Conservation (phyloP, 495 filamentous ascomycete genomes). For the Lasiosphaeris hirsuta region DNA sequence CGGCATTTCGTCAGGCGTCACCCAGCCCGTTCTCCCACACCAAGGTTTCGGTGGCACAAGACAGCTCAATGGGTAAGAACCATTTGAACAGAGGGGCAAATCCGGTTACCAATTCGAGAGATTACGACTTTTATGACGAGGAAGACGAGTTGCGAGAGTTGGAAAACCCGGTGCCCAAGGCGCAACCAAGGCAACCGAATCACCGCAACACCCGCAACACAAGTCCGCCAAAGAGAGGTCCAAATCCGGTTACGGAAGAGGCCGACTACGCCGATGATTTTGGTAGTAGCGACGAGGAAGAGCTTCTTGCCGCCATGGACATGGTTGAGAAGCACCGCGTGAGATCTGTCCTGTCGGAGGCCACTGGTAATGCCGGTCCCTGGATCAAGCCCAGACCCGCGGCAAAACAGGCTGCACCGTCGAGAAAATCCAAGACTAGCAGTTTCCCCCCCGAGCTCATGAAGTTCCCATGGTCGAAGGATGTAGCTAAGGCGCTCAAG, state of each 20-base stretch:
- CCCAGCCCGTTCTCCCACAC: too few relatives aligned
- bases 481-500: conserved; percentile 73
- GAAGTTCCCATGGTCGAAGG: conserved; percentile 72
- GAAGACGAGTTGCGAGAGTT: not conserved
- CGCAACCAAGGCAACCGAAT: too few relatives aligned
- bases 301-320: conserved; percentile 61
- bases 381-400: conserved; percentile 29
- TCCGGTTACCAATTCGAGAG: not conserved
- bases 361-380: conserved; percentile 33
- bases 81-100: too few relatives aligned
- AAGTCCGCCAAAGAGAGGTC: too few relatives aligned
- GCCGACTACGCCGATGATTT: conserved; percentile 60
- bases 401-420: conserved; percentile 24
- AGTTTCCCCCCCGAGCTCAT: conserved; percentile 39
- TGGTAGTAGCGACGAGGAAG: conserved; percentile 55
- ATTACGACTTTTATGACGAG: conserved; percentile 4
- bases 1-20: too few relatives aligned
- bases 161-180: too few relatives aligned
- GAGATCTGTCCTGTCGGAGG: conserved; percentile 27
- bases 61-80: too few relatives aligned
- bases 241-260: conserved; percentile 43
- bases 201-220: too few relatives aligned
- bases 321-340: conserved; percentile 49
- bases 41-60: too few relatives aligned
- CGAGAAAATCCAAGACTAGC: conserved; percentile 15